These are phyloP conservation scores for sunflower (Helianthus annuus) DNA, from an alignment of 129 eudicot species.

Conservation along the genomic window HanXRQr2.0-SUNRISE NC_035449.2:38726889-38727388, in stretches of 20 bases:
- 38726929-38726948: not conserved
- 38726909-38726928: conserved; percentile 19
- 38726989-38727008: conserved; percentile 18
- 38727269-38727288: conserved; percentile 21
- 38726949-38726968: not conserved
- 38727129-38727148: not conserved
- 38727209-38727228: not conserved
- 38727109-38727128: not conserved
- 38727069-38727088: conserved; percentile 14
- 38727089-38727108: conserved; percentile 4
- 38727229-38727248: not conserved
- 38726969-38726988: not conserved
- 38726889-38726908: not conserved
- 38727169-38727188: not conserved
- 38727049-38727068: conserved; percentile 20
- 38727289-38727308: conserved; percentile 18
- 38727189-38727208: not conserved
- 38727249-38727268: conserved; percentile 7
- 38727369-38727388: conserved; percentile 7
- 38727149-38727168: not conserved
- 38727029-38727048: not conserved
- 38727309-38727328: conserved; percentile 6
- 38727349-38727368: conserved; percentile 15
- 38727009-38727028: conserved; percentile 29
- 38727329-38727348: conserved; percentile 13